A percentile compares a stretch with the other conserved stretches of the same genome.
Conservation (phyloP, 495 filamentous ascomycete genomes). For the Aspergillus leporis region DNA sequence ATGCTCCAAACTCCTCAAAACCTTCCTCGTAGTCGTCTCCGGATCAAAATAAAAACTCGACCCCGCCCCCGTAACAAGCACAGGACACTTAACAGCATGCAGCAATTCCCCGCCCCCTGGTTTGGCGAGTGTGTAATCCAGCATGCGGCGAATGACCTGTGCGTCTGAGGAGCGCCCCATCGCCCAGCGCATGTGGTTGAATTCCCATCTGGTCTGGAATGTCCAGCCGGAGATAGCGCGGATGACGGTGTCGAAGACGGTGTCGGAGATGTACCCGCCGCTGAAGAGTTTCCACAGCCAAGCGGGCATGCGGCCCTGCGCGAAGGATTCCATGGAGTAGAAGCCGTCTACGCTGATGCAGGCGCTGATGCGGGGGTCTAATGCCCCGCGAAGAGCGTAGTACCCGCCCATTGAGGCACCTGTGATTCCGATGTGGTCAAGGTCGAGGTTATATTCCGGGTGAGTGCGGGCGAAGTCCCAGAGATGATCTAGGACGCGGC, state of each 20-base stretch:
- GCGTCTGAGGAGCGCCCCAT: not conserved
- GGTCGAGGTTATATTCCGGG: constrained; percentile 45
- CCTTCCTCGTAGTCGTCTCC: constrained; percentile 1
- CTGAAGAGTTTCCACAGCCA: constrained; percentile 26
- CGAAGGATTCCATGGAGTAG: constrained; percentile 38
- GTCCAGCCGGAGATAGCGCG: constrained; percentile 5
- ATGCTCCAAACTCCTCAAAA: not conserved
- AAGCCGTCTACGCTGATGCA: constrained; percentile 42
- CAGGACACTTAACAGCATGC: constrained; percentile 10
- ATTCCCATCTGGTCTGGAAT: constrained; percentile 40
- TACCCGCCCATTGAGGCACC: constrained; percentile 49
- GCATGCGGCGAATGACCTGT: constrained; percentile 7
- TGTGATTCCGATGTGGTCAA: constrained; percentile 35
- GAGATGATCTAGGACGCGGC: constrained; percentile 34
- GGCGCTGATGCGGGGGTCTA: constrained; percentile 31
- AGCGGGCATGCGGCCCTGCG: constrained; percentile 24
- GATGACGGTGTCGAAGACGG: constrained; percentile 22
- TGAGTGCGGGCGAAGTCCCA: constrained; percentile 1
- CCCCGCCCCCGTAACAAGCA: constrained; percentile 17
- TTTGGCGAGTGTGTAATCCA: constrained; percentile 9
- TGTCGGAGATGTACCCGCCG: too few relatives aligned
- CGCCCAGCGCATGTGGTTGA: constrained; percentile 15
- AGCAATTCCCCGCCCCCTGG: constrained; percentile 3
- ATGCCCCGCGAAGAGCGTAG: constrained; percentile 35
- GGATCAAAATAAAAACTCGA: constrained; percentile 9